Evolutionary conservation across 2,329 filamentous ascomycete genomes (phyloP), one percentile per base, ranked within the genome.

Genomic region (Fusarium austroafricanum): DNA sequence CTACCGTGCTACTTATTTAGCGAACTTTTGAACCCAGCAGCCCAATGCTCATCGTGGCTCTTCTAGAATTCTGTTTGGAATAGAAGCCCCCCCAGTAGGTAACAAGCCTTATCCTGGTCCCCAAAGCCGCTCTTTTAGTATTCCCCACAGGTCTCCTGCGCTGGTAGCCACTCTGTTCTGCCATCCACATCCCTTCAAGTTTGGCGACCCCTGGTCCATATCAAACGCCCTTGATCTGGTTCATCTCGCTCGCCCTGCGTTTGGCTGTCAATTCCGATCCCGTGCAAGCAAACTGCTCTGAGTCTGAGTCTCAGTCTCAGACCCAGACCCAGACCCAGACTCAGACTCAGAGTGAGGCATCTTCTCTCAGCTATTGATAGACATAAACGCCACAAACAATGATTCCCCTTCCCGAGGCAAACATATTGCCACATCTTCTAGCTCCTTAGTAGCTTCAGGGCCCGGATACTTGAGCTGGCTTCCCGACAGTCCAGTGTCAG

Each of bases 1-100:
- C 11, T 31, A 31, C 29, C 12, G 29, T 31, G 10, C 29, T 31
- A 47, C 61, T 46, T 31, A 47, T 56, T 46, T 39, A 53, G 46
- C 52, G 29, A 53, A 46, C 39, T 6, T 61, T 58, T 55, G 58
- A 49, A 60, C 40, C 40, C 38, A 46, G 46, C 29, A 45, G 37
- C 42, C 57, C 45, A 62, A 65, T 56, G 26, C 33, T 42, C 58
- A 61, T 67, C 54, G 53, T 70, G 56, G 68, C 65, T 71, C 63
- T 74, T 74, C 72, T 74, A 74, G 72, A 74, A 74, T 71, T 60
- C 60, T 31, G 61, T 58, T 45, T 74, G 65, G 72, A 74, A 74
- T 62, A 65, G 68, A 68, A 57, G 62, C 45, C 68, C 65, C 68
- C 65, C 71, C 56, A 60, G 64, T 18, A 49, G 57, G 61, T 40